Percentiles rank a stretch among this genome's conserved stretches.
Evolutionary conservation across 371 early-diverging fungal genomes (phyloP).

Genomic region (Coemansia sp.): DNA sequence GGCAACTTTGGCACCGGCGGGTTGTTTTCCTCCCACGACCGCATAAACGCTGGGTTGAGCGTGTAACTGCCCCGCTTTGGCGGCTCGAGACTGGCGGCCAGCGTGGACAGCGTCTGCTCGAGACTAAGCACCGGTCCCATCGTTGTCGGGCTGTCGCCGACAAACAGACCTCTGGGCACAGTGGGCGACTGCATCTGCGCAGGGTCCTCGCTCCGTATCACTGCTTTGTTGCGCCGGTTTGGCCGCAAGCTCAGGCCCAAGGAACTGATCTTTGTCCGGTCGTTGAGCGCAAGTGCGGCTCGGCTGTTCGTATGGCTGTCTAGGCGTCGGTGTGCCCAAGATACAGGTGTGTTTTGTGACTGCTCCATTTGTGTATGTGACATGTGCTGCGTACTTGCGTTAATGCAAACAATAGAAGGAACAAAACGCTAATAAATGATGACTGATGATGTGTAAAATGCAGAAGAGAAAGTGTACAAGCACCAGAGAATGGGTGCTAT

Average conservation of each 20-base stretch:
- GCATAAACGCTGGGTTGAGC: conserved; percentile 35
- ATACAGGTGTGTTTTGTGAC: conserved; percentile 17
- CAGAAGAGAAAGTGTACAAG: neutral
- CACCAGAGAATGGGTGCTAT: neutral
- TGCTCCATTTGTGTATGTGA: conserved; percentile 38
- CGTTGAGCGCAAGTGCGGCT: conserved; percentile 4
- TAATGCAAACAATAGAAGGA: neutral
- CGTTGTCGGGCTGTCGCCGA: conserved; percentile 11
- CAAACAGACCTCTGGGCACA: conserved; percentile 26
- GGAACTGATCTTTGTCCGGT: conserved; percentile 7
- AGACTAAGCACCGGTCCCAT: neutral
- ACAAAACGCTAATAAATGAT: neutral
- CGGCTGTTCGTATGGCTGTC: conserved; percentile 2
- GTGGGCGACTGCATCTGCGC: conserved; percentile 39
- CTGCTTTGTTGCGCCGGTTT: conserved; percentile 11
- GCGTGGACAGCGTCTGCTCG: conserved; percentile 1
- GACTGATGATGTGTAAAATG: neutral
- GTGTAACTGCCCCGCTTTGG: conserved; percentile 18
- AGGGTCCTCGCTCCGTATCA: conserved; percentile 13
- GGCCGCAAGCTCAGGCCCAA: conserved; percentile 21
- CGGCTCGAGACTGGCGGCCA: conserved; percentile 14
- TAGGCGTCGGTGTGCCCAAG: conserved; percentile 9
- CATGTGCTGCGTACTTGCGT: conserved; percentile 12
- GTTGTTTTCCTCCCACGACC: conserved; percentile 20
- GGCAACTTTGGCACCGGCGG: conserved; percentile 44